Percentiles rank a stretch among this genome's conserved stretches.
These are phyloP conservation scores for Dovyalis caffra DNA, from an alignment of 345 rosid species.

Conservation along the genomic window DNA sequence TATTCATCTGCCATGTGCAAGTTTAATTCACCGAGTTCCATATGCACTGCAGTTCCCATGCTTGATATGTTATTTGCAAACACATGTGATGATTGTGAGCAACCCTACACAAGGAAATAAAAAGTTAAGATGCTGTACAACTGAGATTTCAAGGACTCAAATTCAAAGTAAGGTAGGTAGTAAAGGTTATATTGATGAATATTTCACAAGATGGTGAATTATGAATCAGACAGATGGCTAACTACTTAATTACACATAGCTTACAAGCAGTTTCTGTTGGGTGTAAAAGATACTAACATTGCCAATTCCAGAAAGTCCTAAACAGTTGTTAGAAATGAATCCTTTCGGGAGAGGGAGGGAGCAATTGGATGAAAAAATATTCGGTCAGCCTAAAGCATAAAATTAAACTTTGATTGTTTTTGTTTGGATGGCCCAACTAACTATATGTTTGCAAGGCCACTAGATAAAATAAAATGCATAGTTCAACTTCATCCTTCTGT, in stretches of 20 bases:
- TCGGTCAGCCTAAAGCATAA: background rate
- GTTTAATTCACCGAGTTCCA: slow-evolving; percentile 96
- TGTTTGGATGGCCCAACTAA: too few relatives aligned
- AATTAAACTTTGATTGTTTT: background rate
- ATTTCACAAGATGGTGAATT: background rate
- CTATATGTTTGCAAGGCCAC: too few relatives aligned
- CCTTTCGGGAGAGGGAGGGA: background rate
- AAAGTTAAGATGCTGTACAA: background rate
- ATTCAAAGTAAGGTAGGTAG: background rate
- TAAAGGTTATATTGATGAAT: background rate
- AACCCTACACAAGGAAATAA: slow-evolving; percentile 51
- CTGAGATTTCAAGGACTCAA: too few relatives aligned
- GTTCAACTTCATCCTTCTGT: background rate
- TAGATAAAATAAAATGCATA: background rate
- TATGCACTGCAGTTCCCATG: slow-evolving; percentile 68
- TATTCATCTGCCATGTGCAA: slow-evolving; percentile 91
- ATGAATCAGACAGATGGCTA: background rate
- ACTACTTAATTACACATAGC: background rate
- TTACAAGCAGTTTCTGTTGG: background rate
- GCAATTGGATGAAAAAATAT: background rate
- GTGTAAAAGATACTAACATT: background rate
- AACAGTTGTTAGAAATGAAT: background rate
- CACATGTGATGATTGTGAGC: slow-evolving; percentile 92
- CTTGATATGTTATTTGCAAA: slow-evolving; percentile 89
- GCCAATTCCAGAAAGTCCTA: background rate